Base-by-base conservation (phyloP, 2,329 filamentous ascomycete species). In the Curvularia sp. region DNA sequence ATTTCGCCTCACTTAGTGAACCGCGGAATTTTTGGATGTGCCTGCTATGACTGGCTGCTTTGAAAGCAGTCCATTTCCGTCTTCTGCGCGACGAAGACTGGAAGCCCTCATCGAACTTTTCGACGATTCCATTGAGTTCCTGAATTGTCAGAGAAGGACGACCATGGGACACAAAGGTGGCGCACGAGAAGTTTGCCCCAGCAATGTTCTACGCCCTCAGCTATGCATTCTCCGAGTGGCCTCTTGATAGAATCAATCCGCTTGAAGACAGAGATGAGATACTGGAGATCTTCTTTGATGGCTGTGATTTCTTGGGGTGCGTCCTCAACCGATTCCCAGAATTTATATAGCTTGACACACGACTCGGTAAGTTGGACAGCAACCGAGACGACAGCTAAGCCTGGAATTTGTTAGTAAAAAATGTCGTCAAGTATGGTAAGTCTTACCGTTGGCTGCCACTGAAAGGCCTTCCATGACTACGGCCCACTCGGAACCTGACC, bases 251-350 rank as follows among this genome's bases (percentile, higher is more conserved):
- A 55, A 25, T 62, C 59, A 13, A 64, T 53, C 12, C 45, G 49
- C 18, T 47, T 53, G 45, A 64, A 64, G 1, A 62, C 50, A 2
- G 61, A 62, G 4, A 60, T 59, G 0, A 64, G 54, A 19, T 60
- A 65, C 10, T 45, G 51, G 1, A 62, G 28, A 49, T 66, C 59
- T 41, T 62, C 61, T 15, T 62, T 62, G 43, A 66, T 58, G 0
- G 56, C 46, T 19, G 43, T 30, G 6, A 66, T 57, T 32, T 66
- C 63, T 5, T 50, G 48, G 7, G 63, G 61, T 5, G 59, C 63
- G 54, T 60, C 59, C 57, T 62, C 54, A 15, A 64, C 49, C 0
- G 61, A 50, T 28, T 66, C 61, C 63, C 61, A 66, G 36, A 64
- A 66, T 1, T 15, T 50, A 10, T 66, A 60, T 10, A 48, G 19